Conservation (phyloP, 2,329 filamentous ascomycete genomes). For the Helminthosporium solani region DNA sequence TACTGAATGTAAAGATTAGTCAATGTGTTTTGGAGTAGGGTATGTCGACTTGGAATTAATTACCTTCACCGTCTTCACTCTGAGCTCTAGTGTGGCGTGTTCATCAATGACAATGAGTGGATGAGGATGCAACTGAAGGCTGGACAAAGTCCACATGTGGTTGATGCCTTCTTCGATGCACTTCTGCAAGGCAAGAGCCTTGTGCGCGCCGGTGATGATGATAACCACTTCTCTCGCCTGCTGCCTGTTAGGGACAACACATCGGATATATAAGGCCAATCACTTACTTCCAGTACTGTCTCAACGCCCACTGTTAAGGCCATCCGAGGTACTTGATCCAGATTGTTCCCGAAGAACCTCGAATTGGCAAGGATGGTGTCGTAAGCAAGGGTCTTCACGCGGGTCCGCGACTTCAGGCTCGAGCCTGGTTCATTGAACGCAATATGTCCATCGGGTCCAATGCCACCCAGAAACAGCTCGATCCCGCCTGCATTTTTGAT, state of each 20-base stretch:
- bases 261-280: neutral
- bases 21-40: neutral
- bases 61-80: conserved; percentile 47
- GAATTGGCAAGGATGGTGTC: conserved; percentile 86
- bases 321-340: conserved; percentile 74
- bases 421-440: conserved; percentile 90
- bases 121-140: conserved; percentile 76
- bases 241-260: neutral
- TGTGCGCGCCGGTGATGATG: conserved; percentile 79
- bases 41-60: conserved; percentile 11
- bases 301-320: conserved; percentile 82
- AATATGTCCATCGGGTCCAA: conserved; percentile 84
- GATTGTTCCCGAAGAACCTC: conserved; percentile 76
- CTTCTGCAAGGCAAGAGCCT: conserved; percentile 74
- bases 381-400: conserved; percentile 84
- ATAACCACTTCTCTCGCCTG: conserved; percentile 66
- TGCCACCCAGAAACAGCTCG: conserved; percentile 81
- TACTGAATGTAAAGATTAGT: conserved; percentile 35
- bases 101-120: conserved; percentile 83
- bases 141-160: conserved; percentile 88
- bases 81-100: conserved; percentile 57
- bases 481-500: conserved; percentile 76
- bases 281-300: conserved; percentile 68
- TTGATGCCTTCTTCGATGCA: conserved; percentile 81
- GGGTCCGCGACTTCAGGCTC: conserved; percentile 72